These are phyloP conservation scores for Colletotrichum tamarilloi DNA, from an alignment of 2,329 filamentous ascomycete species.

Conservation along the genomic window DNA sequence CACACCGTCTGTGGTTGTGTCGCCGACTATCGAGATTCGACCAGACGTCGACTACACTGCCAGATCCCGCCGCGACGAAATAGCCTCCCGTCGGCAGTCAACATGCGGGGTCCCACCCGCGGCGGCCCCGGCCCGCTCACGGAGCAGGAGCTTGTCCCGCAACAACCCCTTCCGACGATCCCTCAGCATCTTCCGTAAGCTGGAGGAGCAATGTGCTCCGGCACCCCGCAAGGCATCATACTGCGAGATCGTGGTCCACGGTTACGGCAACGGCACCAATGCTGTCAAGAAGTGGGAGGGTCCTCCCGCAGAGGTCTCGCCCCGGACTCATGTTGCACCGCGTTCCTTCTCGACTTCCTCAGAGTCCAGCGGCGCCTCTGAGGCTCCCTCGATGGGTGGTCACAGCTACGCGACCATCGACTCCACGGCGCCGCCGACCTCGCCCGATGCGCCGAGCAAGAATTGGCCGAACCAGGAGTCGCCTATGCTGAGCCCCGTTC, in stretches of 20 bases:
- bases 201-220: constrained; percentile 16
- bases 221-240: constrained; percentile 43
- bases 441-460: constrained; percentile 35
- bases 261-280: constrained; percentile 66
- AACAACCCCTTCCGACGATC: constrained; percentile 46
- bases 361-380: constrained; percentile 35
- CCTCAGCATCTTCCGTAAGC: constrained; percentile 44
- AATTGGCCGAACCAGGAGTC: constrained; percentile 20
- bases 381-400: constrained; percentile 42
- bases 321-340: neutral
- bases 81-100: constrained; percentile 26
- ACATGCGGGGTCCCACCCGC: constrained; percentile 15
- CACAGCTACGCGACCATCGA: constrained; percentile 41
- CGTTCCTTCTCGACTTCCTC: constrained; percentile 38
- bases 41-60: constrained; percentile 68
- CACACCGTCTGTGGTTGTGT: constrained; percentile 1
- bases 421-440: constrained; percentile 41
- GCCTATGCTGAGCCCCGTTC: constrained; percentile 36
- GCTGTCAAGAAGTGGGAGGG: constrained; percentile 41
- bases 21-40: constrained; percentile 53
- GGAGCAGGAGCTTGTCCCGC: constrained; percentile 41
- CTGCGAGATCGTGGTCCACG: constrained; percentile 64
- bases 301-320: neutral
- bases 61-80: constrained; percentile 48
- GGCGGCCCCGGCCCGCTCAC: constrained; percentile 38